phyloP scores from a whole-genome alignment of 2,329 filamentous ascomycete species.

The Chaetomium olivaceum region DNA sequence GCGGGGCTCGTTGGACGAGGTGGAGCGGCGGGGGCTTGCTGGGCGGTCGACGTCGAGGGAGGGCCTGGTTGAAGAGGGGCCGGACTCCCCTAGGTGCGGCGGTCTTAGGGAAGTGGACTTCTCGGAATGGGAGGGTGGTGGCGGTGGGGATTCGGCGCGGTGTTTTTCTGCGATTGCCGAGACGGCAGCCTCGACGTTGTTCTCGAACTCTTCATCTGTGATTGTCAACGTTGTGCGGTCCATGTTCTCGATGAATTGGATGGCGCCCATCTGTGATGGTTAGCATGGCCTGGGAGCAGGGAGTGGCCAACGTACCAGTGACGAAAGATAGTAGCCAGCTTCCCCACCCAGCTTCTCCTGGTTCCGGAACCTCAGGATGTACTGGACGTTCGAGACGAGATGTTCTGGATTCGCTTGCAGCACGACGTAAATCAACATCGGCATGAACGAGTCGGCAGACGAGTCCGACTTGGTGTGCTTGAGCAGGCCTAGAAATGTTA shows the following conservation, averaged over 20 bases:
- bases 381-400: constrained; percentile 95
- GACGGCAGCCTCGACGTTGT: constrained; percentile 93
- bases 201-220: constrained; percentile 91
- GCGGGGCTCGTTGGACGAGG: constrained; percentile 52
- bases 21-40: constrained; percentile 54
- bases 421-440: constrained; percentile 92
- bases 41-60: constrained; percentile 46
- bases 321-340: constrained; percentile 96
- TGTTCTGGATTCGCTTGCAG: constrained; percentile 93
- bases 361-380: constrained; percentile 94
- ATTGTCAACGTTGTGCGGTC: constrained; percentile 93
- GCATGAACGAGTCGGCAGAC: constrained; percentile 94
- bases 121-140: constrained; percentile 48
- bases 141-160: constrained; percentile 52
- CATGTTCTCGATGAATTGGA: constrained; percentile 95
- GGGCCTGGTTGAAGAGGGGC: constrained; percentile 45
- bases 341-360: constrained; percentile 98
- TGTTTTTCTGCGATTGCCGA: constrained; percentile 94
- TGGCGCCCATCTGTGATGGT: constrained; percentile 71
- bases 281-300: neutral
- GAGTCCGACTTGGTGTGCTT: constrained; percentile 92
- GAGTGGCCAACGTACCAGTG: constrained; percentile 58
- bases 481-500: constrained; percentile 65
- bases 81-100: constrained; percentile 44
- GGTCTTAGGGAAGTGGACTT: constrained; percentile 39